Evolutionary conservation across 257 asterid genomes (phyloP).

Genomic region (Solanum infundibuliforme): DNA sequence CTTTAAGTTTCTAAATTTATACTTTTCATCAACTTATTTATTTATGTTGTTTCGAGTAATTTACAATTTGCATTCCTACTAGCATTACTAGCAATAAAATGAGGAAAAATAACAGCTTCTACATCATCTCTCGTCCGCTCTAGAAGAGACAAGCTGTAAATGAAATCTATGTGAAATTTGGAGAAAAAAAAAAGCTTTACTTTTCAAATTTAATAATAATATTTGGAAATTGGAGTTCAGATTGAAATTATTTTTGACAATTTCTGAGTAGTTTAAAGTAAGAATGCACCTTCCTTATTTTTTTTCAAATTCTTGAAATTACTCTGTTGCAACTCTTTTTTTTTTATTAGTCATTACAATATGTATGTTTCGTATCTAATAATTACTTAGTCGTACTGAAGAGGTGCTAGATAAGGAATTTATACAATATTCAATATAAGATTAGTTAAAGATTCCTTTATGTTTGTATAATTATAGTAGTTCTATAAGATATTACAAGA

Average conservation of each 20-base stretch:
- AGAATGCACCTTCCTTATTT: no score
- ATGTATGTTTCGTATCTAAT: neutral
- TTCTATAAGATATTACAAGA: neutral
- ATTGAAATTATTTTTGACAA: no score
- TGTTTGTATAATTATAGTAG: neutral
- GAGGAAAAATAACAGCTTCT: neutral
- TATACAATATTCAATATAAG: neutral
- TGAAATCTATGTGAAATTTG: no score
- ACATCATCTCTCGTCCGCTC: neutral
- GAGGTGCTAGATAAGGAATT: neutral
- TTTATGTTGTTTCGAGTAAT: neutral
- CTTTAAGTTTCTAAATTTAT: neutral
- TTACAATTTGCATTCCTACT: neutral
- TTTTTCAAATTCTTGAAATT: neutral
- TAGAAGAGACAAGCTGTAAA: neutral
- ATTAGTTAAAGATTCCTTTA: neutral
- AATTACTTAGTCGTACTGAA: neutral
- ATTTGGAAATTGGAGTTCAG: neutral
- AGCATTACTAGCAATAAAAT: neutral
- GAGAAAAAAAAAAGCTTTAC: no score
- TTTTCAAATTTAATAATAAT: no score
- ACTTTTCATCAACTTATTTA: neutral
- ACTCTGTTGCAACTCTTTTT: neutral
- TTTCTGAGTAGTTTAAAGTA: no score
- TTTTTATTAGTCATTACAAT: neutral